Evolutionary conservation across 768 basidiomycete species (phyloP), one percentile per base, ranked within the genome.

Genomic region (Kwoniella heveanensis): DNA sequence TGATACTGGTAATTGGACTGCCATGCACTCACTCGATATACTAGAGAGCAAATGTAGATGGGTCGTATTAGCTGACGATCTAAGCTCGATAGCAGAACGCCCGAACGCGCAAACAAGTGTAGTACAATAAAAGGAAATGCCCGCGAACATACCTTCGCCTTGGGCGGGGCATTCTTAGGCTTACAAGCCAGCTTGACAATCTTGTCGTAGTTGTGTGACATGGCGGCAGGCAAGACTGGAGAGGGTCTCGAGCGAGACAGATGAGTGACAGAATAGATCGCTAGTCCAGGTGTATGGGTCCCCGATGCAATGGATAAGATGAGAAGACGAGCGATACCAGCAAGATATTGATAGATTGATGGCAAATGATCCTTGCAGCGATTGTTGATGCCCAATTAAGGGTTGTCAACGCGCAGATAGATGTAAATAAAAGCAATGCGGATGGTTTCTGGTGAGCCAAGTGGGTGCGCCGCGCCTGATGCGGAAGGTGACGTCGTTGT

Each of bases 151-250:
- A 92, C 94, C 86, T 99, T 99, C 68, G 92, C 82, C 82, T 99
- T 99, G 66, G 96, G 96, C 1, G 91, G 88, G 1, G 92, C 91
- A 50, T 91, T 87, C 83, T 98, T 98, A 60, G 94, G 91, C 85
- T 97, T 97, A 83, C 93, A 97, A 15, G 95, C 96, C 78, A 91
- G 82, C 82, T 95, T 96, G 71, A 98, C 90, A 76, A 90, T 88
- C 84, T 98, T 83, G 55, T 81, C 79, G 56, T 77, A 70, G 55
- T 76, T 73, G 52, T 61, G 61, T 24, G 70, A 71, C 72, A 73
- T 73, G 19, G 13, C 70, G 67, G n/a, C n/a, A n/a, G n/a, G n/a
- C n/a, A n/a, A n/a, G n/a, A 19, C 6, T 36, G 32, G 6, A 6
- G 32, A 36, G 32, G 32, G 6, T 13, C 32, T 7, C 7, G 6